Percentiles rank a stretch among this genome's conserved stretches.
Evolutionary conservation across 169 alveolate genomes (phyloP).

Genomic region (Plasmodium knowlesi): DNA sequence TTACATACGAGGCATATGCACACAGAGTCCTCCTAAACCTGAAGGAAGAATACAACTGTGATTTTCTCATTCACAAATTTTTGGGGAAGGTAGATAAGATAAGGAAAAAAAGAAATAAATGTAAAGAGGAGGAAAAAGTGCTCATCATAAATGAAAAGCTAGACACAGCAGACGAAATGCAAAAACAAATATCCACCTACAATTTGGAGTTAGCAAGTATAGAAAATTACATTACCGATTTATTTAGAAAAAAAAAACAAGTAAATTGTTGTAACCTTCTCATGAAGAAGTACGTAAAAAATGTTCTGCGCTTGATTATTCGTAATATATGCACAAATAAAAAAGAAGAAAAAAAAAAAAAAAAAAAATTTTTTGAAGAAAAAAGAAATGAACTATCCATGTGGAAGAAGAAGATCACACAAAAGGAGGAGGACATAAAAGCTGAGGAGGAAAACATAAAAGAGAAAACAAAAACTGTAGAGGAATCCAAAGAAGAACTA

Average conservation of each 20-base stretch:
- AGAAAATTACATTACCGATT: constrained; percentile 22
- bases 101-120: constrained; percentile 37
- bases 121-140: constrained; percentile 48
- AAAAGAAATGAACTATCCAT: constrained; percentile 10
- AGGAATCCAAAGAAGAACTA: not conserved
- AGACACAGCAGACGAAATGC: constrained; percentile 42
- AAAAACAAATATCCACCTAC: constrained; percentile 36
- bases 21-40: not conserved
- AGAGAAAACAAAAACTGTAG: not conserved
- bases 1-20: constrained; percentile 29
- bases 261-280: not conserved
- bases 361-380: not conserved
- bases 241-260: constrained; percentile 29
- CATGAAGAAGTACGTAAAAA: constrained; percentile 10
- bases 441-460: constrained; percentile 29
- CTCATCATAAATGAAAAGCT: constrained; percentile 33
- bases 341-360: constrained; percentile 37
- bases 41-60: constrained; percentile 38
- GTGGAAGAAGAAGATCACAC: not conserved
- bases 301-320: constrained; percentile 7
- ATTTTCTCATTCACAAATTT: constrained; percentile 16
- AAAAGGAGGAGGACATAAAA: constrained; percentile 23
- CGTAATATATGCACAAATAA: constrained; percentile 23
- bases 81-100: constrained; percentile 13
- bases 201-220: not conserved